Evolutionary conservation across 2,329 filamentous ascomycete species (phyloP), one percentile per base, ranked within the genome.

Genomic region (Aspergillus ruber): DNA sequence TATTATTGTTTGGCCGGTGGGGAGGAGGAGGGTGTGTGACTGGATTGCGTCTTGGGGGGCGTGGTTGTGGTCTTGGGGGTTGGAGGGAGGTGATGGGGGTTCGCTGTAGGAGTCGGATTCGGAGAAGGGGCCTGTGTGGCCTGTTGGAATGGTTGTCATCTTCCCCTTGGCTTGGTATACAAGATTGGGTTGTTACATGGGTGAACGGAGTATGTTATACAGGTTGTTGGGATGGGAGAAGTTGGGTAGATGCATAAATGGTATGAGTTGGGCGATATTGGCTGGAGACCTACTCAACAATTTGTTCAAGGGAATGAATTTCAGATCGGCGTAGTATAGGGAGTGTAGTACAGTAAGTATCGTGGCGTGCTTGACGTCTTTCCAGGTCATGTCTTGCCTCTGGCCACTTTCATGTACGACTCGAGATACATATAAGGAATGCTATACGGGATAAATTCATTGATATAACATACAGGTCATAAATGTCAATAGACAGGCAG

Each of bases 131-230:
- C 43, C 41, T 35, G 44, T 20, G 15, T 52, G 49, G 12, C 43
- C 49, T 17, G 53, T 48, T 25, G 52, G 47, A 23, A 48, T 47
- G 35, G 46, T 49, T 6, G 36, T 43, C 36, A 12, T 33, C 6
- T n/a, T 12, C 10, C 17, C 7, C 3, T n/a, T 39, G 6, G 7
- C 6, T 32, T 35, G 4, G 21, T 21, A 21, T 21, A 4, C 21
- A 21, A 20, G 23, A 13, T 25, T 39, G 13, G 6, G 13, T 25
- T 40, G 43, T 6, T 9, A 13, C 21, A 9, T 46, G 27, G 35
- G n/a, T n/a, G n/a, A n/a, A n/a, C n/a, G n/a, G n/a, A n/a, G n/a
- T n/a, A n/a, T n/a, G n/a, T n/a, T n/a, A n/a, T n/a, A n/a, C n/a
- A n/a, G 15, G 25, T 35, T 25, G 17, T n/a, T 36, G 33, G 12